These are phyloP conservation scores for Canavalia ensiformis DNA, from an alignment of 306 rosid genomes.

Conservation along the genomic window DNA sequence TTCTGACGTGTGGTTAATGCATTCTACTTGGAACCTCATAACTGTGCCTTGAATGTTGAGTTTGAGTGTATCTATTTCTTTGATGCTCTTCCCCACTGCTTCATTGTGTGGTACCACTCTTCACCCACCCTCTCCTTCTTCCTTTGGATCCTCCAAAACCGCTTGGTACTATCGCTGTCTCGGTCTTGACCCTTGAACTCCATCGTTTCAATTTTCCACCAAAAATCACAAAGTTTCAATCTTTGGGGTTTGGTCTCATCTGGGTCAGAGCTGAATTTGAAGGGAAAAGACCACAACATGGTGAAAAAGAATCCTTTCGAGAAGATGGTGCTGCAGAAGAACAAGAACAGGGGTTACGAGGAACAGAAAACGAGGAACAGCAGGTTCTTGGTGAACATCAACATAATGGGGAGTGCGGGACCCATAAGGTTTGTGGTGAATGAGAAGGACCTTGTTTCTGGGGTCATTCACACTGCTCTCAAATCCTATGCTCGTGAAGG, in stretches of 20 bases:
- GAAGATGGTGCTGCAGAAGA: constrained; percentile 47
- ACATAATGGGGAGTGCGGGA: constrained; percentile 84
- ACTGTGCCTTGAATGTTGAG: constrained; percentile 43
- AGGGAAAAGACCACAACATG: neutral
- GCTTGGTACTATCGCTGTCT: constrained; percentile 54
- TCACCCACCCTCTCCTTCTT: constrained; percentile 37
- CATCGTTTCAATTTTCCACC: neutral
- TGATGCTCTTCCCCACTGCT: constrained; percentile 45
- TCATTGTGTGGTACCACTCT: constrained; percentile 30
- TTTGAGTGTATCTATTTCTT: constrained; percentile 43
- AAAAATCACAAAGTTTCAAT: constrained; percentile 4
- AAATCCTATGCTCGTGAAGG: constrained; percentile 91
- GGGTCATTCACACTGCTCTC: constrained; percentile 73
- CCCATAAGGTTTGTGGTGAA: constrained; percentile 84
- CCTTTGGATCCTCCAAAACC: constrained; percentile 46
- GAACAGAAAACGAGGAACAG: constrained; percentile 29
- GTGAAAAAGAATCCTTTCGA: constrained; percentile 47
- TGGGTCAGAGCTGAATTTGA: constrained; percentile 36
- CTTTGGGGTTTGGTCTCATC: constrained; percentile 4
- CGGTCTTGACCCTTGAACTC: constrained; percentile 51
- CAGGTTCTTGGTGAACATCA: constrained; percentile 77
- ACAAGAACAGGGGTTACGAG: constrained; percentile 34
- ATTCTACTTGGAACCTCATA: constrained; percentile 25
- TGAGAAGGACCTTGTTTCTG: constrained; percentile 72
- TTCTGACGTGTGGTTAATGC: constrained; percentile 17